These are phyloP conservation scores for Pleurotus cornucopiae DNA, from an alignment of 768 basidiomycete genomes.

Conservation along the genomic window DNA sequence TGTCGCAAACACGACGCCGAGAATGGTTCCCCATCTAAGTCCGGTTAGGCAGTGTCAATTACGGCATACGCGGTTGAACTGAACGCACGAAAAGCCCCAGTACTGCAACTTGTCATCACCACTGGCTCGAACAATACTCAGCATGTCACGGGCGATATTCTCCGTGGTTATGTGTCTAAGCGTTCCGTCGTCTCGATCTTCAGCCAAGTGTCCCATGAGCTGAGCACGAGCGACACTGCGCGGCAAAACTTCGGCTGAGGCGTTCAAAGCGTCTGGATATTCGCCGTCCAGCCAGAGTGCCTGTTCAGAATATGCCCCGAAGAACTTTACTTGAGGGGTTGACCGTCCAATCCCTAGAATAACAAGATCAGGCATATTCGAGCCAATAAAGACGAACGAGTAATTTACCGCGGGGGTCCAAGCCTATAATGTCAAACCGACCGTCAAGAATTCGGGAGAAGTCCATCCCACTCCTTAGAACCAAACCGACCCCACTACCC, in stretches of 20 bases:
- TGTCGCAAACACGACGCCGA: slow-evolving; percentile 19
- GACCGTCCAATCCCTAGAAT: slow-evolving; percentile 30
- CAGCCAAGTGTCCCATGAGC: slow-evolving; percentile 26
- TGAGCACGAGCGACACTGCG: slow-evolving; percentile 26
- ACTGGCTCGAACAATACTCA: neutral
- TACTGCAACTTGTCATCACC: slow-evolving; percentile 13
- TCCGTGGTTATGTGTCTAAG: neutral
- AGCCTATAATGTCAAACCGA: slow-evolving; percentile 40
- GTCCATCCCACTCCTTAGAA: slow-evolving; percentile 16
- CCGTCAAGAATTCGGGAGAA: slow-evolving; percentile 31
- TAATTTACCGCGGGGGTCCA: slow-evolving; percentile 40
- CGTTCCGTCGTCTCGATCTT: slow-evolving; percentile 12
- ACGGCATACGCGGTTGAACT: neutral
- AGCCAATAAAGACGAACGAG: neutral
- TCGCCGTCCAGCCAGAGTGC: slow-evolving; percentile 17
- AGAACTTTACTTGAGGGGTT: slow-evolving; percentile 28
- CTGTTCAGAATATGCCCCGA: slow-evolving; percentile 27
- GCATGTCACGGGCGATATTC: neutral
- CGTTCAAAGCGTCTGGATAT: slow-evolving; percentile 16
- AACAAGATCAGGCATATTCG: no score
- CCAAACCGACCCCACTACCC: slow-evolving; percentile 32
- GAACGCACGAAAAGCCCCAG: slow-evolving; percentile 27
- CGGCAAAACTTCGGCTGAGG: slow-evolving; percentile 20
- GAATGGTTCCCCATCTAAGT: slow-evolving; percentile 16
- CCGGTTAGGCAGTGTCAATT: neutral